A percentile compares a stretch with the other conserved stretches of the same genome.
Conservation (phyloP, 2,329 filamentous ascomycete genomes). For the Aureobasidium sp. region DNA sequence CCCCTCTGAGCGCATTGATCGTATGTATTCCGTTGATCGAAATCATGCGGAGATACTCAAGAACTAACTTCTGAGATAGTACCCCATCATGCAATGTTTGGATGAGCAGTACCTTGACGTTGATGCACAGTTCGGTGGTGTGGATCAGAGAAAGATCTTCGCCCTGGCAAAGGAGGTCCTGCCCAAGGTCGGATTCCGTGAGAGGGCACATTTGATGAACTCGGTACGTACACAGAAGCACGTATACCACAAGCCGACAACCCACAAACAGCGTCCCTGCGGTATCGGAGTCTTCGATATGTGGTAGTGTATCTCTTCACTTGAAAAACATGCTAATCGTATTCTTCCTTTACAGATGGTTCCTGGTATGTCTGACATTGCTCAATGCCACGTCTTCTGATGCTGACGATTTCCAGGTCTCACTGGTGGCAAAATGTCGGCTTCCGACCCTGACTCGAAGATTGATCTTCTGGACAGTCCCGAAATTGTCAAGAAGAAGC, state of each 20-base stretch:
- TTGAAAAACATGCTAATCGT: conserved; percentile 43
- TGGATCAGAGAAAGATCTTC: conserved; percentile 92
- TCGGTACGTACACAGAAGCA: conserved; percentile 42
- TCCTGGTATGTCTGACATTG: not conserved
- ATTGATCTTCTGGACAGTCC: conserved; percentile 83
- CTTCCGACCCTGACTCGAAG: conserved; percentile 79
- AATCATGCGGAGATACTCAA: not conserved
- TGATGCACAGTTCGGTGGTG: conserved; percentile 88
- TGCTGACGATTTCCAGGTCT: not conserved
- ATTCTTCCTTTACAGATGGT: not conserved
- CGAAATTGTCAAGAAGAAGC: conserved; percentile 82
- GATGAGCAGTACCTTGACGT: conserved; percentile 92
- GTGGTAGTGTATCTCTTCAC: not conserved
- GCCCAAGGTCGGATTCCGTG: conserved; percentile 80
- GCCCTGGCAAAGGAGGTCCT: conserved; percentile 52
- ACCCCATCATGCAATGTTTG: conserved; percentile 78
- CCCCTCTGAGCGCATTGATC: conserved; percentile 76
- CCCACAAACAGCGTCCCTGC: not conserved
- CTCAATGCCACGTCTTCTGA: not conserved
- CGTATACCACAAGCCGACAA: not conserved
- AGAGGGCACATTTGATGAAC: conserved; percentile 80
- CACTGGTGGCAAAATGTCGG: conserved; percentile 82
- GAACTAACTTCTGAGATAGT: not conserved
- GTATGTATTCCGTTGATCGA: conserved; percentile 53
- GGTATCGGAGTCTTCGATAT: no score